Conservation (phyloP, 805 yeast genomes). For the Hanseniaspora nectarophila region DNA sequence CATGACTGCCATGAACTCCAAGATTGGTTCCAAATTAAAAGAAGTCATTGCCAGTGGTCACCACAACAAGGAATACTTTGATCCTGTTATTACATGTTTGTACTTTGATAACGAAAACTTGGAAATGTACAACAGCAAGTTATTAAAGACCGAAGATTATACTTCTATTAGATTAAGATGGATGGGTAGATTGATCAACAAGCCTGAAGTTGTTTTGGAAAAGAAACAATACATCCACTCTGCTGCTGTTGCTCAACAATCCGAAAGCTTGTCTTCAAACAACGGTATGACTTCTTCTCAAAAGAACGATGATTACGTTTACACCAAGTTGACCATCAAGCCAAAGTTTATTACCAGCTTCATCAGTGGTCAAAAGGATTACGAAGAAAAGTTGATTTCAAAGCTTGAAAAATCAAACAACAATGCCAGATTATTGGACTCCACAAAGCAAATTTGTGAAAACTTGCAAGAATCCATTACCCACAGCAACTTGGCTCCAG, state of each 20-base stretch:
- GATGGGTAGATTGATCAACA: conserved; percentile 71
- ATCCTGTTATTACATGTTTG: conserved; percentile 74
- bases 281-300: conserved; percentile 4
- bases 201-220: conserved; percentile 71
- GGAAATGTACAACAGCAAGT: conserved; percentile 74
- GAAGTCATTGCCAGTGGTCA: conserved; percentile 19
- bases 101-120: conserved; percentile 79
- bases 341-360: conserved; percentile 73
- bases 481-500: conserved; percentile 65
- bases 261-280: conserved; percentile 22
- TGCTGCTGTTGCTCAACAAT: conserved; percentile 17
- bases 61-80: conserved; percentile 36
- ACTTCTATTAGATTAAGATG: conserved; percentile 79
- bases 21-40: conserved; percentile 24
- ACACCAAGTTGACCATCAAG: conserved; percentile 56
- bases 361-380: conserved; percentile 38
- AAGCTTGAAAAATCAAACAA: conserved; percentile 56
- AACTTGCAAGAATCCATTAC: conserved; percentile 52
- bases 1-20: conserved; percentile 22
- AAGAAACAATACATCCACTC: conserved; percentile 57
- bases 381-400: conserved; percentile 41
- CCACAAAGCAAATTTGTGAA: conserved; percentile 43
- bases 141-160: conserved; percentile 53
- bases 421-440: conserved; percentile 39
- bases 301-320: conserved; percentile 40